Percentiles rank a stretch among this genome's conserved stretches.
Evolutionary conservation across 2,329 filamentous ascomycete species (phyloP).

Genomic region (Microcyclosporella mali): DNA sequence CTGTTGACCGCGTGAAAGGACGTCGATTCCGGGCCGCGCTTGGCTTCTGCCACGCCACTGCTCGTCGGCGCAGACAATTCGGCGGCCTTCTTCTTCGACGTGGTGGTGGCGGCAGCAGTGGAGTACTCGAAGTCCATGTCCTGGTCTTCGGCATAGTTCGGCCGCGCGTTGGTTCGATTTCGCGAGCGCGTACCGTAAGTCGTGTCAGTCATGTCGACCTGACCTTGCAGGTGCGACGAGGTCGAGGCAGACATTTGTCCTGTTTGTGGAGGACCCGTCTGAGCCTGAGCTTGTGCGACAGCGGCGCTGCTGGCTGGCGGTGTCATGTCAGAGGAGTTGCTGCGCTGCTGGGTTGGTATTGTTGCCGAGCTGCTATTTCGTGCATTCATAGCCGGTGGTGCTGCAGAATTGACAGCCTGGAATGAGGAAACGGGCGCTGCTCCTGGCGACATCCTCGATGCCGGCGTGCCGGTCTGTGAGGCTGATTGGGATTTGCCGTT

Average conservation of each 20-base stretch:
- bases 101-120: constrained; percentile 34
- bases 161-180: constrained; percentile 72
- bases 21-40: constrained; percentile 7
- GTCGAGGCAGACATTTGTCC: constrained; percentile 19
- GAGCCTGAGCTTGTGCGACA: constrained; percentile 14
- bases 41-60: constrained; percentile 10
- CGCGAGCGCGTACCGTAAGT: constrained; percentile 86
- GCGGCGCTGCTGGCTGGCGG: constrained; percentile 16
- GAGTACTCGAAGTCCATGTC: constrained; percentile 78
- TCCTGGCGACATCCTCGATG: constrained; percentile 11
- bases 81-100: constrained; percentile 34
- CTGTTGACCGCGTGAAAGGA: constrained; percentile 10
- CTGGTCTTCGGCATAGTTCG: constrained; percentile 93
- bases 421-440: constrained; percentile 12
- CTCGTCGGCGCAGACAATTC: constrained; percentile 16
- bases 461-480: constrained; percentile 14
- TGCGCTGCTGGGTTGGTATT: constrained; percentile 10
- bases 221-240: constrained; percentile 14
- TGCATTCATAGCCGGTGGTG: constrained; percentile 15
- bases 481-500: constrained; percentile 10
- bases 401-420: constrained; percentile 23
- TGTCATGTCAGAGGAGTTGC: constrained; percentile 18
- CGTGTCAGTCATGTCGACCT: constrained; percentile 37
- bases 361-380: constrained; percentile 12
- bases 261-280: constrained; percentile 18